These are phyloP conservation scores for Kwoniella heveanensis DNA, from an alignment of 768 basidiomycete species.

Conservation along the genomic window DNA sequence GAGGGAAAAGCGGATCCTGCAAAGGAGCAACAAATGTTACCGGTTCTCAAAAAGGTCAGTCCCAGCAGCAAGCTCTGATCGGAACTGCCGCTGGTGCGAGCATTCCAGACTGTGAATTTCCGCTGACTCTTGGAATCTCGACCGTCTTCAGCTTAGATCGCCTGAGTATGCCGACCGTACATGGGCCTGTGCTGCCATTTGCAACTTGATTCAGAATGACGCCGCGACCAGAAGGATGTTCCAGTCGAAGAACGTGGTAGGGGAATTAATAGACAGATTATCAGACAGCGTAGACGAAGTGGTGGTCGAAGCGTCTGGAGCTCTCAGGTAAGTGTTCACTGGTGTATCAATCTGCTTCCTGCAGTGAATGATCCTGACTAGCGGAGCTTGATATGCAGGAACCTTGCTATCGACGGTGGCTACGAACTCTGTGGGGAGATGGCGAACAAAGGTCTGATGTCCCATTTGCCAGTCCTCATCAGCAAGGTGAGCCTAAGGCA, in stretches of 20 bases:
- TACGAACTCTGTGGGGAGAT: constrained; percentile 94
- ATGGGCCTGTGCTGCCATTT: constrained; percentile 96
- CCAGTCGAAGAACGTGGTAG: constrained; percentile 88
- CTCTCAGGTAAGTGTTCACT: constrained; percentile 77
- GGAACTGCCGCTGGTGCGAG: too few species aligned
- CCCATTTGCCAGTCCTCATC: constrained; percentile 57
- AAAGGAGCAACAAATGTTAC: constrained; percentile 76
- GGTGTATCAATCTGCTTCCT: too few species aligned
- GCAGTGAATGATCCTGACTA: not conserved
- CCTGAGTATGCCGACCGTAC: constrained; percentile 76
- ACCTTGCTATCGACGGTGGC: constrained; percentile 91
- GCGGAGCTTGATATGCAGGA: constrained; percentile 61
- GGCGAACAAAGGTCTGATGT: constrained; percentile 91
- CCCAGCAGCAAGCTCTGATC: not conserved
- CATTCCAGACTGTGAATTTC: too few species aligned
- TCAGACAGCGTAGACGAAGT: constrained; percentile 90
- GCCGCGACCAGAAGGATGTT: constrained; percentile 85
- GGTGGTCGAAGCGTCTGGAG: constrained; percentile 81
- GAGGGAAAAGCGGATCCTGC: constrained; percentile 62
- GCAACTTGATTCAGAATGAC: constrained; percentile 92
- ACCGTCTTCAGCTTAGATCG: constrained; percentile 47
- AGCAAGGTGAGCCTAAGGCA: constrained; percentile 41
- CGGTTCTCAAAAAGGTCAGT: constrained; percentile 84
- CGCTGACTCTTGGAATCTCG: too few species aligned
- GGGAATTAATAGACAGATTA: constrained; percentile 78